Conservation (phyloP, 257 asterid species). For the Cinchona pubescens region DNA sequence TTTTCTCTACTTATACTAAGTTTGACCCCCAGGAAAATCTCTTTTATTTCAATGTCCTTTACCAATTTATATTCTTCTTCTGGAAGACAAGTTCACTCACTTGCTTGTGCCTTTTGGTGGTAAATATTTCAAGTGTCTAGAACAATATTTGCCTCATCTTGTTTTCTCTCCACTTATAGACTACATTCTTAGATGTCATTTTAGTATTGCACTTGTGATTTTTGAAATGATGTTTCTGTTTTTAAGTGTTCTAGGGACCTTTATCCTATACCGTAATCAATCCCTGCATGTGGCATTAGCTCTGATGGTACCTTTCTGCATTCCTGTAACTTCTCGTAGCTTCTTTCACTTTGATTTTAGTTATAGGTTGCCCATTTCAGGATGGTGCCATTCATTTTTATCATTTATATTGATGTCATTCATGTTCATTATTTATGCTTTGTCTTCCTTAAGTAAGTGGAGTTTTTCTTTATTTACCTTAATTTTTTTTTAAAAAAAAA, state of each 20-base stretch:
- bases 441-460: background rate
- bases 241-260: background rate
- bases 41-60: background rate
- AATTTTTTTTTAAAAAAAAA: too few species aligned
- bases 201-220: background rate
- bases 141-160: background rate
- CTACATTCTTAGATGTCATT: background rate
- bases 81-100: background rate
- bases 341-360: conserved; percentile 1
- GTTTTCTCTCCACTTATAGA: background rate
- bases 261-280: background rate
- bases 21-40: background rate
- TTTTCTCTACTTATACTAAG: too few species aligned
- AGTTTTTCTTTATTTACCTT: background rate
- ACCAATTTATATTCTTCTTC: background rate
- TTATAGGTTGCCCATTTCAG: too few species aligned
- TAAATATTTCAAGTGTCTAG: background rate
- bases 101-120: background rate
- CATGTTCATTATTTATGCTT: background rate
- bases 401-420: background rate
- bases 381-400: conserved; percentile 3
- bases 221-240: background rate
- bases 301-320: background rate
- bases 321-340: conserved; percentile 6
- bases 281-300: background rate